Evolutionary conservation across 202 grass and related monocot species (phyloP).

Genomic region (Thinopyrum obtusiflorum): DNA sequence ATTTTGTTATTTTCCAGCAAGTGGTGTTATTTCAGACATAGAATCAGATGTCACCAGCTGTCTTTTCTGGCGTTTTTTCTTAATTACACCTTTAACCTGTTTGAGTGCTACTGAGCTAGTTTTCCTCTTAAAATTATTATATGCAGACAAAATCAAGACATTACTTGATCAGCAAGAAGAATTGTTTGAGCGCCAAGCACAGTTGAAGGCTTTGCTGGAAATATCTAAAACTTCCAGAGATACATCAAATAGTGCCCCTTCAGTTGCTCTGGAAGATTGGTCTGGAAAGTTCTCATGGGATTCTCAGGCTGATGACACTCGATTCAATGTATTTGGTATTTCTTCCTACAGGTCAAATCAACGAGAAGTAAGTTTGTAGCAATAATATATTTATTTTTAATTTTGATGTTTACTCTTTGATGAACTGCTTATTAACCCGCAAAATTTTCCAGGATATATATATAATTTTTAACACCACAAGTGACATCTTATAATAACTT

Average conservation of each 20-base stretch:
- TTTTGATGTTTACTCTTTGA: constrained; percentile 10
- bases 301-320: constrained; percentile 56
- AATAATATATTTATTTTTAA: neutral
- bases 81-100: constrained; percentile 18
- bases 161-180: constrained; percentile 82
- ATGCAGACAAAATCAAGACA: constrained; percentile 59
- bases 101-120: neutral
- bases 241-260: constrained; percentile 19
- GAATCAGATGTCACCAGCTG: neutral
- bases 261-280: constrained; percentile 55
- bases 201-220: constrained; percentile 67
- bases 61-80: constrained; percentile 6
- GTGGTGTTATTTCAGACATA: constrained; percentile 2
- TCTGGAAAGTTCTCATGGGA: constrained; percentile 83
- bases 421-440: neutral
- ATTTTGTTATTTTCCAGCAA: neutral
- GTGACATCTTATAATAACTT: neutral
- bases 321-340: constrained; percentile 90
- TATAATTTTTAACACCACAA: neutral
- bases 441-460: neutral
- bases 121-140: constrained; percentile 13
- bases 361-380: constrained; percentile 59
- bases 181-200: constrained; percentile 57
- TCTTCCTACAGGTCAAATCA: constrained; percentile 80
- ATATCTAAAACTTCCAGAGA: constrained; percentile 47